A percentile compares a stretch with the other conserved stretches of the same genome.
phyloP scores from a whole-genome alignment of 2,329 filamentous ascomycete genomes.

The Helotiales sp. region DNA sequence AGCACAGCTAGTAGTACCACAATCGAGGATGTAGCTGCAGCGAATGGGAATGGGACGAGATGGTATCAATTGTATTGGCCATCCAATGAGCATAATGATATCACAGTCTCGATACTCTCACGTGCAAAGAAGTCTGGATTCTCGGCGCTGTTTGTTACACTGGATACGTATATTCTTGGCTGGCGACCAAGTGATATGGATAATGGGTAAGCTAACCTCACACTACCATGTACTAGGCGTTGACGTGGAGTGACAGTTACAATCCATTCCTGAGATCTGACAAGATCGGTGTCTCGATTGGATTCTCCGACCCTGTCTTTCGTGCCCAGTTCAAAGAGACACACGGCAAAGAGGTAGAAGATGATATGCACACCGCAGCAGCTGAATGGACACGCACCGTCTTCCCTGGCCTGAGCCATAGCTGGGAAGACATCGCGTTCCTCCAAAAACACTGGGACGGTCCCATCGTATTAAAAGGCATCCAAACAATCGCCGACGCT shows the following conservation, averaged over 20 bases:
- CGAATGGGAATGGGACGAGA: constrained; percentile 54
- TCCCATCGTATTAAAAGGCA: constrained; percentile 67
- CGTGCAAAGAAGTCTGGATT: constrained; percentile 62
- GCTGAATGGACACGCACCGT: neutral
- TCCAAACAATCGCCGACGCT: constrained; percentile 62
- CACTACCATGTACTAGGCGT: too few relatives aligned
- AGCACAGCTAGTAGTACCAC: constrained; percentile 60
- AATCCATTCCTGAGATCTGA: constrained; percentile 55
- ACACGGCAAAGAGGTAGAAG: neutral
- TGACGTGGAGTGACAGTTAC: too few relatives aligned
- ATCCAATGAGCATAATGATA: constrained; percentile 50
- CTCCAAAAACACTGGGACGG: constrained; percentile 60
- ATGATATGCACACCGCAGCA: neutral
- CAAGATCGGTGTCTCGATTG: constrained; percentile 56
- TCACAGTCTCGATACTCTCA: constrained; percentile 60
- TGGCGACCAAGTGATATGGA: constrained; percentile 71
- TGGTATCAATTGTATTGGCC: constrained; percentile 80
- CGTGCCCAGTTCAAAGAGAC: constrained; percentile 44
- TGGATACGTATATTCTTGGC: constrained; percentile 67
- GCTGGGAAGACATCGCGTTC: constrained; percentile 60
- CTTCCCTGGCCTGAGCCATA: constrained; percentile 15
- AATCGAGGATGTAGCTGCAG: constrained; percentile 64
- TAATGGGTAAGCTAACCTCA: too few relatives aligned
- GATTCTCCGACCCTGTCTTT: constrained; percentile 67
- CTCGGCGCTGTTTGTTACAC: constrained; percentile 65